Conservation (phyloP, 2,329 filamentous ascomycete species). For the Camillea tinctor region DNA sequence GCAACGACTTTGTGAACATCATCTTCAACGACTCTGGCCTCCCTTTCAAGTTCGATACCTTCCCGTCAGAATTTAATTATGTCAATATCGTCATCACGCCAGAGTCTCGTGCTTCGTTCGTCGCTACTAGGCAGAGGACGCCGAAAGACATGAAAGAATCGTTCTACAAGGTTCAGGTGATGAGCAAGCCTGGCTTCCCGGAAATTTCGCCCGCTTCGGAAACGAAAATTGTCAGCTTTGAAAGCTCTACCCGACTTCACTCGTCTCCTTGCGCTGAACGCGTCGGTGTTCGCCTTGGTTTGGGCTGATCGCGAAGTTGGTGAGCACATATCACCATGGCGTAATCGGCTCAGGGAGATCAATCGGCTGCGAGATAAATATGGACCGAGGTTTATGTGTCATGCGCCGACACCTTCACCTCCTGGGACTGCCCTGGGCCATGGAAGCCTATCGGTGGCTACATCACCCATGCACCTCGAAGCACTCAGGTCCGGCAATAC, state of each 20-base stretch:
- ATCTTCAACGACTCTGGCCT: conserved; percentile 96
- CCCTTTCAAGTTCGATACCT: conserved; percentile 85
- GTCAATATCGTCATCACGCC: conserved; percentile 96
- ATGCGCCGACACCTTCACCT: conserved; percentile 28
- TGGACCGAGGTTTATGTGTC: conserved; percentile 39
- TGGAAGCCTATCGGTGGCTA: conserved; percentile 31
- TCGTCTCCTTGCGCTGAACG: conserved; percentile 84
- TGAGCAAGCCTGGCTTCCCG: conserved; percentile 85
- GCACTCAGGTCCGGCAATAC: conserved; percentile 44
- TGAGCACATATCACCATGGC: conserved; percentile 87
- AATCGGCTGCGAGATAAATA: conserved; percentile 74
- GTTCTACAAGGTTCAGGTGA: conserved; percentile 87
- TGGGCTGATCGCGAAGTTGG: conserved; percentile 76
- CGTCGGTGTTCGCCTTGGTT: conserved; percentile 89
- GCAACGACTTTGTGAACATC: conserved; percentile 97
- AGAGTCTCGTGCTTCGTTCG: conserved; percentile 74
- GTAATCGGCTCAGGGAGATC: conserved; percentile 81
- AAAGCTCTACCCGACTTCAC: conserved; percentile 82
- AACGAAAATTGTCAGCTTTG: conserved; percentile 83
- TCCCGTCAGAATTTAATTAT: conserved; percentile 93
- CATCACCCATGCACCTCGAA: conserved; percentile 33
- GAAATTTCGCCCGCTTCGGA: conserved; percentile 88
- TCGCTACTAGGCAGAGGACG: conserved; percentile 50
- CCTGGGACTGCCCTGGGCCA: conserved; percentile 34
- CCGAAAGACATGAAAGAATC: conserved; percentile 40